These are phyloP conservation scores for Amauroascus verrucosus DNA, from an alignment of 2,329 filamentous ascomycete species.

Conservation along the genomic window DNA sequence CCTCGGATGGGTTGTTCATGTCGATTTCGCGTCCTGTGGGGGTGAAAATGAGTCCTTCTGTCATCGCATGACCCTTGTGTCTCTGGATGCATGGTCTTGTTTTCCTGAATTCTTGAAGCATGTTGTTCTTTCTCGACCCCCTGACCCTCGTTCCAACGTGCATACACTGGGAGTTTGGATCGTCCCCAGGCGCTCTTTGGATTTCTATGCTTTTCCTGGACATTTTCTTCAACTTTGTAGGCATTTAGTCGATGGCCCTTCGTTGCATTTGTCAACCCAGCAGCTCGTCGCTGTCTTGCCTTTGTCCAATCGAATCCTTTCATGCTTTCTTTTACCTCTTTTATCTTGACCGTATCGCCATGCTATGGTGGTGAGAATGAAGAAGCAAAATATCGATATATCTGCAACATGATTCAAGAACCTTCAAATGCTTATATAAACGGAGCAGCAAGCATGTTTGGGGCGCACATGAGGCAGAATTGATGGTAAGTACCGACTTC, in stretches of 20 bases:
- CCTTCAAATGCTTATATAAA: not conserved
- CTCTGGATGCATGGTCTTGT: not conserved
- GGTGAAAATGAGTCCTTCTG: not conserved
- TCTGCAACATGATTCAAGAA: not conserved
- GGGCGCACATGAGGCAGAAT: not conserved
- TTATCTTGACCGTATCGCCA: no score
- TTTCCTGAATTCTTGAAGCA: not conserved
- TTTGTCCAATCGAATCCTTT: constrained; percentile 9
- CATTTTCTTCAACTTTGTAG: not conserved
- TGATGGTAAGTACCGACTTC: not conserved
- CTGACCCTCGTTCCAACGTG: not conserved
- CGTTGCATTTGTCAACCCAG: constrained; percentile 6
- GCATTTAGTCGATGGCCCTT: not conserved
- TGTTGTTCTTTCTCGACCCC: not conserved
- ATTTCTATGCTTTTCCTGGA: not conserved
- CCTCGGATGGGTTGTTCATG: not conserved
- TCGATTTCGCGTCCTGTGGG: not conserved
- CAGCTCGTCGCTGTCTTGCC: not conserved
- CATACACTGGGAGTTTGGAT: not conserved
- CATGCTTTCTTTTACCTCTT: not conserved
- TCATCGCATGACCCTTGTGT: not conserved
- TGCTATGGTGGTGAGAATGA: not conserved
- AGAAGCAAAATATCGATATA: not conserved
- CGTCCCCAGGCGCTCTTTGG: not conserved
- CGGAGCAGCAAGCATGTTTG: not conserved